Conservation (phyloP, 2,329 filamentous ascomycete genomes). For the Pseudogymnoascus sp. region DNA sequence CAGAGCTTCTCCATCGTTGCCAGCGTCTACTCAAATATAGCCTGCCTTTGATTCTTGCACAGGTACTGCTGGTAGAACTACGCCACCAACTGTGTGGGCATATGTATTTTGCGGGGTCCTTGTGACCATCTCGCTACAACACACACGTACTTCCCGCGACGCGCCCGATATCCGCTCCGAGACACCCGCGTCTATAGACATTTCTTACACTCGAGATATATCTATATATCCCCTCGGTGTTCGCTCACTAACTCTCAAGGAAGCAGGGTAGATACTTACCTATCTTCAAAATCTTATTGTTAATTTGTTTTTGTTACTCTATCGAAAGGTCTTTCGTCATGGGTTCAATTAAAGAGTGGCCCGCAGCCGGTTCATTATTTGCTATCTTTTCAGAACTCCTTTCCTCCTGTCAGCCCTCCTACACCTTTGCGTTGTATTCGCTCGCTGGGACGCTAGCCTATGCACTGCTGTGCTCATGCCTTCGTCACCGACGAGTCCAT, state of each 20-base stretch:
- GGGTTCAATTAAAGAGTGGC: neutral
- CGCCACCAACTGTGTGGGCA: too few relatives aligned
- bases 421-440: neutral
- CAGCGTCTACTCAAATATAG: too few relatives aligned
- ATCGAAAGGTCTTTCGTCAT: neutral
- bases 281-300: neutral
- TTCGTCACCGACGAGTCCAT: conserved; percentile 34
- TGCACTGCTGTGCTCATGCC: conserved; percentile 16
- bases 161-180: neutral
- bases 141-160: too few relatives aligned
- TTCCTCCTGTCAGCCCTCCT: neutral
- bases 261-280: neutral
- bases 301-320: neutral
- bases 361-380: neutral
- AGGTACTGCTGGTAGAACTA: too few relatives aligned
- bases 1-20: too few relatives aligned
- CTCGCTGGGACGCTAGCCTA: conserved; percentile 9
- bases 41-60: too few relatives aligned
- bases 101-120: too few relatives aligned
- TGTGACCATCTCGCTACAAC: too few relatives aligned
- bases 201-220: neutral
- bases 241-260: neutral
- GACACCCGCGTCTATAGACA: too few relatives aligned
- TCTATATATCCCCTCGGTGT: neutral
- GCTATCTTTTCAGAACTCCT: neutral